These are phyloP conservation scores for Corymbia citriodora DNA, from an alignment of 441 rosid species.

Conservation along the genomic window DNA sequence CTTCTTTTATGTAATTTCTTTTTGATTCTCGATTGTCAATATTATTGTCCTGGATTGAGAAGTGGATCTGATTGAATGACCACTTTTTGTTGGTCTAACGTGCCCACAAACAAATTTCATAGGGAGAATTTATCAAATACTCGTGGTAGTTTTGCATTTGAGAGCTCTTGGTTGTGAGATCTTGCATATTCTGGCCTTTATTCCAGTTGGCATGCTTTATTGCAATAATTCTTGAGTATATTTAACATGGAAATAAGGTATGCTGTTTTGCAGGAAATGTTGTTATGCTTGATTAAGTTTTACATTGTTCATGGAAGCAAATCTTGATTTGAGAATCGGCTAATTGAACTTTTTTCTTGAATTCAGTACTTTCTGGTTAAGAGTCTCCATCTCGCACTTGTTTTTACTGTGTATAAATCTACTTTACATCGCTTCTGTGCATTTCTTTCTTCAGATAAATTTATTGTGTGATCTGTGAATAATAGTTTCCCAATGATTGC, in stretches of 20 bases:
- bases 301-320: neutral
- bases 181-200: neutral
- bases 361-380: neutral
- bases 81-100: neutral
- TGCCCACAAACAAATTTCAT: neutral
- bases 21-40: neutral
- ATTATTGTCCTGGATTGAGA: neutral
- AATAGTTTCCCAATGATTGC: conserved; percentile 13
- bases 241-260: neutral
- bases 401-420: neutral
- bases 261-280: neutral
- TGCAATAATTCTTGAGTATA: neutral
- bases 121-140: neutral
- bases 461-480: conserved; percentile 2
- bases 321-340: neutral
- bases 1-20: neutral
- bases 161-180: neutral
- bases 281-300: neutral
- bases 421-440: neutral
- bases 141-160: neutral
- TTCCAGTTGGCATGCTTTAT: neutral
- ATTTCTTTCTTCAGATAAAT: neutral
- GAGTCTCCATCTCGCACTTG: neutral
- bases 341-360: neutral
- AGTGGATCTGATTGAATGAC: neutral